These are phyloP conservation scores for Tilletia indica DNA, from an alignment of 1,284 basidiomycete genomes.

Conservation along the genomic window DNA sequence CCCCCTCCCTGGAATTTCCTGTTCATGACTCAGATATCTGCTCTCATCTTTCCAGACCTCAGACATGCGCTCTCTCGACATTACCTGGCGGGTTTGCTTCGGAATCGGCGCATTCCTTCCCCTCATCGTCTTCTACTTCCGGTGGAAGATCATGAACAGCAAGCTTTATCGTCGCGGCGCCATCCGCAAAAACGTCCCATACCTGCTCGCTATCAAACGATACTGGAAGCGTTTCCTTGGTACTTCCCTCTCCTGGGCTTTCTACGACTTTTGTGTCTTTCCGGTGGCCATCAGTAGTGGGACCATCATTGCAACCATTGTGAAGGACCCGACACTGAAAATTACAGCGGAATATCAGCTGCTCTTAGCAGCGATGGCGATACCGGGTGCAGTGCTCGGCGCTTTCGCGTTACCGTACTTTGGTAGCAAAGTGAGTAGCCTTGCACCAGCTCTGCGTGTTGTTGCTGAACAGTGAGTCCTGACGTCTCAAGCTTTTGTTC, in stretches of 20 bases:
- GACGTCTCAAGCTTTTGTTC: not conserved
- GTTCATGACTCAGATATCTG: too few species aligned
- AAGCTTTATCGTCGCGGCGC: constrained; percentile 57
- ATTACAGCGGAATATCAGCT: constrained; percentile 68
- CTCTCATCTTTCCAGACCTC: too few species aligned
- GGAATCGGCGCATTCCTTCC: constrained; percentile 71
- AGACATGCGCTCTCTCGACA: constrained; percentile 66
- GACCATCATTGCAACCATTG: constrained; percentile 58
- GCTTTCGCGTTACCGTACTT: constrained; percentile 55
- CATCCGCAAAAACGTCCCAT: constrained; percentile 62
- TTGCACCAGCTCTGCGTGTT: too few species aligned
- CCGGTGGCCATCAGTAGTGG: constrained; percentile 64
- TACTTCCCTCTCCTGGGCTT: constrained; percentile 27
- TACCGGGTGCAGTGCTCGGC: constrained; percentile 69
- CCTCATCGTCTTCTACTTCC: constrained; percentile 70
- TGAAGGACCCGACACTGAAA: constrained; percentile 60
- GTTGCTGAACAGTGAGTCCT: too few species aligned
- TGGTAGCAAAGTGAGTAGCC: constrained; percentile 26
- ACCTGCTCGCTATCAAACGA: constrained; percentile 64
- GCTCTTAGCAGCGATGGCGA: constrained; percentile 66
- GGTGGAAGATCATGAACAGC: constrained; percentile 70
- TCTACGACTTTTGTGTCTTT: constrained; percentile 72
- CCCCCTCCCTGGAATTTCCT: too few species aligned
- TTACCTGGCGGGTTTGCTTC: constrained; percentile 74
- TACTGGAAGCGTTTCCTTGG: constrained; percentile 63